Base-by-base conservation (phyloP, 1,284 basidiomycete species). In the Thelephora terrestris region DNA sequence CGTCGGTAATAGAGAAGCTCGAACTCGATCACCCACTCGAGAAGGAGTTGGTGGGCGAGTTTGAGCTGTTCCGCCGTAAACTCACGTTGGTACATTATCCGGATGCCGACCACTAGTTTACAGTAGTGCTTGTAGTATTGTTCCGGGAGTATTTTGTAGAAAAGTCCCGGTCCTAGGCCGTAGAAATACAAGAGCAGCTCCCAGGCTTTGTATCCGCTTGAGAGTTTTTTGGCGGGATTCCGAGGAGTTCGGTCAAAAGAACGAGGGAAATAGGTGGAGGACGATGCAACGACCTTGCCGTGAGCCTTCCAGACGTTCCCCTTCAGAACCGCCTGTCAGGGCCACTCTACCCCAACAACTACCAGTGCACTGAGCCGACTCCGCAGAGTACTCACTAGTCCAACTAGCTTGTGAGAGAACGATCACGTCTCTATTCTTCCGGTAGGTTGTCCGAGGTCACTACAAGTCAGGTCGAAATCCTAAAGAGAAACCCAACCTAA, bases 301-400 rank as follows among this genome's bases (percentile, higher is more conserved):
- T 73, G 70, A 4, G 24, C 36, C 16, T 54, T 57, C 71, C 71
- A 72, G 0, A 47, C 36, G 0, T 60, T 51, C 5, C 58, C 61
- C 0, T 20, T 49, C 0, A 73, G n/a, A n/a, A n/a, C n/a, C n/a
- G n/a, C n/a, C n/a, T n/a, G n/a, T n/a, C n/a, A n/a, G n/a, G n/a
- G n/a, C n/a, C n/a, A n/a, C n/a, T n/a, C n/a, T n/a, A n/a, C n/a
- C n/a, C n/a, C n/a, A n/a, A n/a, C n/a, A n/a, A n/a, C n/a, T n/a
- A n/a, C n/a, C n/a, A n/a, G n/a, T n/a, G n/a, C n/a, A n/a, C n/a
- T n/a, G n/a, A n/a, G n/a, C n/a, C n/a, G n/a, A n/a, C n/a, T n/a
- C n/a, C n/a, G n/a, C n/a, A n/a, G n/a, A n/a, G n/a, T n/a, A n/a
- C n/a, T n/a, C n/a, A n/a, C n/a, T n/a, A n/a, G n/a, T n/a, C n/a